Percentiles rank a stretch among this genome's conserved stretches.
Conservation (phyloP, 371 early-diverging fungal genomes). For the Capillidium rhysosporum region DNA sequence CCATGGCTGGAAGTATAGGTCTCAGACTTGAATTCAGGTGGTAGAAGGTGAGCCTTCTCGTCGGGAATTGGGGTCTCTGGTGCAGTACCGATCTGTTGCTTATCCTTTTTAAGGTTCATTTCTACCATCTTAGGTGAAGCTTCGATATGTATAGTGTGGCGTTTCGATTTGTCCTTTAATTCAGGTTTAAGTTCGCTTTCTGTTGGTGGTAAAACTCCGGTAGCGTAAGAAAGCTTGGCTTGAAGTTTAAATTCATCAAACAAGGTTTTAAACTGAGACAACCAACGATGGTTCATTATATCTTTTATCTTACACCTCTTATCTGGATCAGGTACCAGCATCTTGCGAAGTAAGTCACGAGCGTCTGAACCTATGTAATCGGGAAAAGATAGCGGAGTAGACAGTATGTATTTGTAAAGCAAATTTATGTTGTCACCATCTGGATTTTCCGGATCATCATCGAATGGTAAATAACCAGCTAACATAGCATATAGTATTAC, state of each 20-base stretch:
- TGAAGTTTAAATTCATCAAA: conserved; percentile 9
- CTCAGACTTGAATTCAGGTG: neutral
- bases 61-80: neutral
- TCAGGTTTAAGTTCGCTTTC: conserved; percentile 8
- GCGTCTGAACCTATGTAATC: conserved; percentile 70
- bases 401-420: conserved; percentile 86
- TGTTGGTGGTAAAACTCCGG: conserved; percentile 6
- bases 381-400: conserved; percentile 75
- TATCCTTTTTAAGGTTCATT: neutral
- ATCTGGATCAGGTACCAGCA: conserved; percentile 80
- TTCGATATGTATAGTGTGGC: conserved; percentile 13
- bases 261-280: conserved; percentile 10
- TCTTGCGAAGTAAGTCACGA: conserved; percentile 59
- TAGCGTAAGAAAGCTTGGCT: conserved; percentile 13
- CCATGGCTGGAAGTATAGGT: neutral
- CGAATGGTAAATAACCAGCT: conserved; percentile 95
- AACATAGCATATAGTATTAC: conserved; percentile 94
- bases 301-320: conserved; percentile 68
- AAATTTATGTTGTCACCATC: conserved; percentile 91
- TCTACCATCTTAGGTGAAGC: neutral
- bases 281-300: conserved; percentile 33
- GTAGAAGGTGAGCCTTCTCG: neutral
- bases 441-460: conserved; percentile 95
- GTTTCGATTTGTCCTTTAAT: conserved; percentile 9
- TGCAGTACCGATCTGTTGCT: neutral